Evolutionary conservation across 2,329 filamentous ascomycete genomes (phyloP).

Genomic region (Epichloe elymi): DNA sequence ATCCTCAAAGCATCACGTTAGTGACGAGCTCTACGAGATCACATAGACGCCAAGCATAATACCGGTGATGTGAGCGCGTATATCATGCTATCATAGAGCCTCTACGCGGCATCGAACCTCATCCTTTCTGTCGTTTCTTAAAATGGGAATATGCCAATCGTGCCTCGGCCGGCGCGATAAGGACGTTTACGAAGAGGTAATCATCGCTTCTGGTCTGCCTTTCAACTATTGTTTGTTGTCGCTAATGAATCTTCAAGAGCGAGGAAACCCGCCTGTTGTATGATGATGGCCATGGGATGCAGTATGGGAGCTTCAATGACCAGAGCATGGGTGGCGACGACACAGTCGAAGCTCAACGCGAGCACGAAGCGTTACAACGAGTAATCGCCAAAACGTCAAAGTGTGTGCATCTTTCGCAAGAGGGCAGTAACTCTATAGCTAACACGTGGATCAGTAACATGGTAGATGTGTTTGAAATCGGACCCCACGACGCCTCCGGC

Average conservation of each 20-base stretch:
- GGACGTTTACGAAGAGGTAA: constrained; percentile 43
- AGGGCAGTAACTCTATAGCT: not conserved
- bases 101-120: not conserved
- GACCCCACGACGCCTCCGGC: constrained; percentile 33
- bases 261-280: constrained; percentile 47
- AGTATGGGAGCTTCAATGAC: constrained; percentile 52
- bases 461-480: constrained; percentile 55
- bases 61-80: constrained; percentile 4
- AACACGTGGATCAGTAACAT: constrained; percentile 38
- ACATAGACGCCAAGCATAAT: not conserved
- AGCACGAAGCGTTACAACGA: constrained; percentile 50
- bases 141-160: constrained; percentile 49
- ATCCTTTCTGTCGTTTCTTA: constrained; percentile 4
- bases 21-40: not conserved
- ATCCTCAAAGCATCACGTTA: not conserved
- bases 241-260: constrained; percentile 25
- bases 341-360: constrained; percentile 47
- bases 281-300: constrained; percentile 44
- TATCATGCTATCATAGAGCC: not conserved
- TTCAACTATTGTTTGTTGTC: not conserved
- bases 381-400: constrained; percentile 52
- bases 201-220: constrained; percentile 7
- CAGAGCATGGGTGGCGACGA: constrained; percentile 41
- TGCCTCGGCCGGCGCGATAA: constrained; percentile 41
- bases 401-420: constrained; percentile 25